Percentiles rank a stretch among this genome's conserved stretches.
Conservation (phyloP, 306 rosid genomes). For the Sicyos edulis region DNA sequence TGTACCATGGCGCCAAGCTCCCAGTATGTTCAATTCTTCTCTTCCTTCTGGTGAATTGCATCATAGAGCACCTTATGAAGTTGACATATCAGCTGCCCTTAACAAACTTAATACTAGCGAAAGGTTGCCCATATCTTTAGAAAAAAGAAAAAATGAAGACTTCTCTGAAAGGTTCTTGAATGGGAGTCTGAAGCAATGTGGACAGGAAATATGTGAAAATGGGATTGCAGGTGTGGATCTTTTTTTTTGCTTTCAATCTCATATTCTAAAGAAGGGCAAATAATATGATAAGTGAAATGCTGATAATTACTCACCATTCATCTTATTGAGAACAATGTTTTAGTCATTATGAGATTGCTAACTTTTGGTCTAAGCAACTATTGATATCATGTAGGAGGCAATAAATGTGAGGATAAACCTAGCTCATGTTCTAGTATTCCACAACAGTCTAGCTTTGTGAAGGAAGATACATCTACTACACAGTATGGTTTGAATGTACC, state of each 20-base stretch:
- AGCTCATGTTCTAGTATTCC: slow-evolving; percentile 56
- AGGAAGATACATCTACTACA: slow-evolving; percentile 67
- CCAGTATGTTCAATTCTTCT: slow-evolving; percentile 67
- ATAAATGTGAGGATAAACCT: slow-evolving; percentile 59
- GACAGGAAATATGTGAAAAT: slow-evolving; percentile 55
- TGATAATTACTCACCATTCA: background rate
- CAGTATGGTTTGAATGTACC: slow-evolving; percentile 65
- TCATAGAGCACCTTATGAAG: slow-evolving; percentile 50
- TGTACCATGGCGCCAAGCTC: slow-evolving; percentile 98
- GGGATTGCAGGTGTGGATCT: slow-evolving; percentile 46
- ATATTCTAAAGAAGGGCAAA: background rate
- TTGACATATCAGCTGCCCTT: slow-evolving; percentile 54
- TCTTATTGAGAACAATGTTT: background rate
- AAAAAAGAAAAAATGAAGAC: slow-evolving; percentile 68
- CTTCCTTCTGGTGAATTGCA: slow-evolving; percentile 58
- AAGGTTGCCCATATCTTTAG: slow-evolving; percentile 51
- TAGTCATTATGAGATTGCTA: background rate
- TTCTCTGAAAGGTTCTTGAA: slow-evolving; percentile 67
- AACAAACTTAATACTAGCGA: slow-evolving; percentile 63
- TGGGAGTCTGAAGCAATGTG: slow-evolving; percentile 54
- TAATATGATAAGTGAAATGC: background rate
- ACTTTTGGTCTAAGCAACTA: slow-evolving; percentile 18
- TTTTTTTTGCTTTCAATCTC: slow-evolving; percentile 2
- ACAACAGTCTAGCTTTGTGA: slow-evolving; percentile 58
- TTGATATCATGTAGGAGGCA: slow-evolving; percentile 50